Base-by-base conservation (phyloP, 106 monocot genomes). In the Acanthochlamys bracteata region DNA sequence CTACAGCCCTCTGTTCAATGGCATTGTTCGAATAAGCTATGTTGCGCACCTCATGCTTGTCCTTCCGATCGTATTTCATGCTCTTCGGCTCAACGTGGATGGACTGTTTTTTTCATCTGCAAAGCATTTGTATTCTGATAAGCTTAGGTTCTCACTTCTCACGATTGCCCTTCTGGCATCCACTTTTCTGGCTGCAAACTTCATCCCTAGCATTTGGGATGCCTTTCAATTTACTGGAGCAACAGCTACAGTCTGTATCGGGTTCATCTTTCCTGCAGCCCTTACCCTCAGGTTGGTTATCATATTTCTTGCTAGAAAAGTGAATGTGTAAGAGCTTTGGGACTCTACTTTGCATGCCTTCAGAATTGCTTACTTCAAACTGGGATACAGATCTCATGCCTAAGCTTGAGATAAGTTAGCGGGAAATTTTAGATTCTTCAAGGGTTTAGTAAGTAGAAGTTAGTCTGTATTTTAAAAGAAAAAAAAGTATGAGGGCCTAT, bases 141-240 rank as follows among this genome's bases (percentile, higher is more conserved):
- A 84, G 41, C 14, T 61, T 43, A 85, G 95, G 65, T 95, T 95
- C 47, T 25, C 74, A 11, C 43, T 74, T n/a, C 65, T 87, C 3
- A 87, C 86, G 2, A 59, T 69, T 11, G 24, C 51, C 11, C 73
- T 90, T 47, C 78, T 95, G 4, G 40, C 62, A 10, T 40, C 82
- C 16, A 69, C 90, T 17, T 95, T 82, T 68, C 39, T 80, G 51
- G 86, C 76, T 15, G 87, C 95, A 25, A 84, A 80, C 65, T 95
- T 90, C 54, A 77, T 95, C 24, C 95, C 95, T 0, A 95, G 95
- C 55, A 88, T 95, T 41, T 95, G 95, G 90, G 95, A 95, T 74
- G 95, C 78, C 52, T 95, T 95, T 49, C 95, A 95, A 57, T 86
- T 95, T 55, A 90, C 90, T 13, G 95, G 95, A 24, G 90, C 95